Conservation (phyloP, 176 grass and related monocot species). For the Coix lacrymajobi region DNA sequence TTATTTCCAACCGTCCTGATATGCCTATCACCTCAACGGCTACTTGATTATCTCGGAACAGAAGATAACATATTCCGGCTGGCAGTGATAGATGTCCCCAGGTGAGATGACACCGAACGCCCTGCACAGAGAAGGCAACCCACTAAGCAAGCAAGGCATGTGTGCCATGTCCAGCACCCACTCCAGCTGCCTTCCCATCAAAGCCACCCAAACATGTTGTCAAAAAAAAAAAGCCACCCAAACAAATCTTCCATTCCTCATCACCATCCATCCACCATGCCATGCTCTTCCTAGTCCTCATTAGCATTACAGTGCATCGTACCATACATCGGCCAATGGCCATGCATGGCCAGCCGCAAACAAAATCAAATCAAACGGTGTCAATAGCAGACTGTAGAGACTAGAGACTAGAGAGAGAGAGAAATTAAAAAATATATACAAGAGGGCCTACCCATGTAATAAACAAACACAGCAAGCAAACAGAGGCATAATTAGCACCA, state of each 20-base stretch:
- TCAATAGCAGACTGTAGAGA: not conserved
- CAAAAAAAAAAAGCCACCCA: slow-evolving; percentile 35
- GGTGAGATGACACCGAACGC: slow-evolving; percentile 23
- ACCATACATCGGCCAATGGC: not conserved
- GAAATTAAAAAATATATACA: not conserved
- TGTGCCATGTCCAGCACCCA: slow-evolving; percentile 33
- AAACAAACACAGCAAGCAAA: not conserved
- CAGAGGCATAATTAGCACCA: slow-evolving; percentile 19
- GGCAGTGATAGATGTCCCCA: slow-evolving; percentile 28
- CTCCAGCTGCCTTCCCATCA: slow-evolving; percentile 22
- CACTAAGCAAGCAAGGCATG: slow-evolving; percentile 56
- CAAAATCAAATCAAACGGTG: not conserved
- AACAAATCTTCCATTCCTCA: slow-evolving; percentile 6
- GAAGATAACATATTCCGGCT: not conserved
- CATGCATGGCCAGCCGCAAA: not conserved
- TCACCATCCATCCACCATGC: not conserved
- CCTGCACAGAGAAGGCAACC: not conserved
- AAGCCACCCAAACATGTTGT: slow-evolving; percentile 32
- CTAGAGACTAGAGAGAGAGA: not conserved
- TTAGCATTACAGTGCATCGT: not conserved
- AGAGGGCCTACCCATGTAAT: not conserved
- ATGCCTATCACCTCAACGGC: slow-evolving; percentile 40
- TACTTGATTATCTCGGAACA: not conserved
- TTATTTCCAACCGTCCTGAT: not conserved
- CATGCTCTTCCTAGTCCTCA: not conserved